Percentiles rank a stretch among this genome's conserved stretches.
These are phyloP conservation scores for Bruguiera parviflora DNA, from an alignment of 345 rosid species.

Conservation along the genomic window DNA sequence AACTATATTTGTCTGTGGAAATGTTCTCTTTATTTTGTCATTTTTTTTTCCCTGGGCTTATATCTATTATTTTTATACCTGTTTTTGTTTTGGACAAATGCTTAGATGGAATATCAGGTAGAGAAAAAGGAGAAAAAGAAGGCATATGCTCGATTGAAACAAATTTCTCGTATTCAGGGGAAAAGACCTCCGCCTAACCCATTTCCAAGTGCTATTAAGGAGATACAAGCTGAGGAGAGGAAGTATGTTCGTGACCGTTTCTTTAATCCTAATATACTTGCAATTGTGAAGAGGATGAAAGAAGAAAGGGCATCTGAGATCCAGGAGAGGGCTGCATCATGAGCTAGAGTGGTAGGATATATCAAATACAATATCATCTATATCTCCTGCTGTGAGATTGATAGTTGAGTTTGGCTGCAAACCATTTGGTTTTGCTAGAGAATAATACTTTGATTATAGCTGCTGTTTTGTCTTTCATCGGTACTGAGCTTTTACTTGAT, in stretches of 20 bases:
- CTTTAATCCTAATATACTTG: conserved; percentile 43
- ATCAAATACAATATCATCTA: too few relatives aligned
- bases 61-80: not conserved
- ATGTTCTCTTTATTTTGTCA: not conserved
- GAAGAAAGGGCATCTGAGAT: conserved; percentile 45
- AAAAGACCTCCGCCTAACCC: conserved; percentile 81
- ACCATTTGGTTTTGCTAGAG: too few relatives aligned
- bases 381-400: too few relatives aligned
- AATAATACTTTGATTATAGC: too few relatives aligned
- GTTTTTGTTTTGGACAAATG: not conserved
- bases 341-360: not conserved
- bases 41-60: not conserved
- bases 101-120: conserved; percentile 64
- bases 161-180: conserved; percentile 58
- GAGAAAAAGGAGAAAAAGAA: conserved; percentile 65
- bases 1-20: not conserved
- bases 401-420: too few relatives aligned
- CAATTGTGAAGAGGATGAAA: conserved; percentile 54
- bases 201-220: conserved; percentile 60
- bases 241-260: conserved; percentile 48
- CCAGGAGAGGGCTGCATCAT: conserved; percentile 15
- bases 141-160: conserved; percentile 65
- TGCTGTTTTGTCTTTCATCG: too few relatives aligned
- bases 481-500: too few relatives aligned
- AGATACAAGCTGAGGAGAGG: conserved; percentile 53